These are phyloP conservation scores for Globomyces sp. DNA, from an alignment of 371 early-diverging fungal species.

Conservation along the genomic window DNA sequence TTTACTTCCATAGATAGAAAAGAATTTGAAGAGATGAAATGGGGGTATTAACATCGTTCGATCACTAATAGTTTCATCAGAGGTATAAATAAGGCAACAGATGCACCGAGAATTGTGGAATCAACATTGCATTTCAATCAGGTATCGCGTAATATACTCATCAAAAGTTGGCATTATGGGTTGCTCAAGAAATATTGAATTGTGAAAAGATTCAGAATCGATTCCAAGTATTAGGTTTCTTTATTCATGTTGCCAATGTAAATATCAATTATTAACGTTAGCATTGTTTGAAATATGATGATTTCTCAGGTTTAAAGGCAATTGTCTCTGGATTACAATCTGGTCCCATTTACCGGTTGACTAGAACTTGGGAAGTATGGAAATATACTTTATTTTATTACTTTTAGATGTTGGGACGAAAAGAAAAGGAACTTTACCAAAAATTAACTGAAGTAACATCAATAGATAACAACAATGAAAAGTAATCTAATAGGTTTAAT, in stretches of 20 bases:
- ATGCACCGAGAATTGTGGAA: constrained; percentile 30
- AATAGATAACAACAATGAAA: constrained; percentile 30
- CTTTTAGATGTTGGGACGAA: constrained; percentile 30
- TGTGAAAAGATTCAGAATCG: constrained; percentile 27
- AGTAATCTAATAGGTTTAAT: constrained; percentile 2
- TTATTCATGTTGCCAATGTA: constrained; percentile 37
- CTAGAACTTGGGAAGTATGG: constrained; percentile 33
- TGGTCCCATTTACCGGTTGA: constrained; percentile 35
- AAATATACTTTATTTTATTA: background rate
- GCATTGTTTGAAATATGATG: constrained; percentile 29
- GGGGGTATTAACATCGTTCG: constrained; percentile 7
- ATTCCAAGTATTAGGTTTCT: constrained; percentile 30
- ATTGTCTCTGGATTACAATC: constrained; percentile 35
- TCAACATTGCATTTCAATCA: constrained; percentile 37
- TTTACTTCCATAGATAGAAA: constrained; percentile 29
- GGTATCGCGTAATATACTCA: constrained; percentile 19
- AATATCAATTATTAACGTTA: background rate
- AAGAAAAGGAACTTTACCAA: constrained; percentile 33
- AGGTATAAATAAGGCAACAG: constrained; percentile 22
- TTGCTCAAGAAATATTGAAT: constrained; percentile 30
- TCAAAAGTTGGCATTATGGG: constrained; percentile 32
- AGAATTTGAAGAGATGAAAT: constrained; percentile 32
- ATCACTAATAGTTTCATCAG: background rate
- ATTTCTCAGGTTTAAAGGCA: constrained; percentile 35
- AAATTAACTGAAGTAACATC: constrained; percentile 31